phyloP scores from a whole-genome alignment of 768 basidiomycete species.

The Leccinum aurantiacum region DNA sequence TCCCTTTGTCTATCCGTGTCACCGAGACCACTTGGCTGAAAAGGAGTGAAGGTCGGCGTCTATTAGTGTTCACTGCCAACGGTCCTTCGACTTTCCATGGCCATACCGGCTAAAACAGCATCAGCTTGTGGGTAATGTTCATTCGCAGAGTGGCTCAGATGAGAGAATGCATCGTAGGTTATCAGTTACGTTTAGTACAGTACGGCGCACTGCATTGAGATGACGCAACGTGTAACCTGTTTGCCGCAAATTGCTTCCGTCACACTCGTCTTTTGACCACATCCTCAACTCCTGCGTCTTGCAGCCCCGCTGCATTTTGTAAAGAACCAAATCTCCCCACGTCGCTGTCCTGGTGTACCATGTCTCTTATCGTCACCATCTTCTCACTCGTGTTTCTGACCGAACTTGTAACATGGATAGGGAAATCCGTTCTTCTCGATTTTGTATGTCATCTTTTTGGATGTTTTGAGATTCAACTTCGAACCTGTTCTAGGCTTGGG shows the following conservation, averaged over 20 bases:
- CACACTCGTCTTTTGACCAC: constrained; percentile 1
- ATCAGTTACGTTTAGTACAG: no score
- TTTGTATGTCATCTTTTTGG: constrained; percentile 51
- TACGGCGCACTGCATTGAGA: not conserved
- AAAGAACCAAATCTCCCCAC: constrained; percentile 3
- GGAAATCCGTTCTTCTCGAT: constrained; percentile 79
- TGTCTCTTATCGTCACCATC: constrained; percentile 81
- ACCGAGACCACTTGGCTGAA: not conserved
- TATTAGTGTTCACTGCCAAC: not conserved
- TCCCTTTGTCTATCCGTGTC: not conserved
- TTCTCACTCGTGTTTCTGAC: constrained; percentile 81
- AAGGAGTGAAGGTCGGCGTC: not conserved
- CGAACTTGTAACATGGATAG: constrained; percentile 86
- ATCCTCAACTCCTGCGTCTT: not conserved
- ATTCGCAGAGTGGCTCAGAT: not conserved
- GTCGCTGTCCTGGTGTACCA: constrained; percentile 29
- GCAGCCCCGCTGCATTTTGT: constrained; percentile 8
- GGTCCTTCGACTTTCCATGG: not conserved
- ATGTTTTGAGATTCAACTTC: constrained; percentile 6
- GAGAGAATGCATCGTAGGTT: not conserved
- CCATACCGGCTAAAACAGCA: not conserved
- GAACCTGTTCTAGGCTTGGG: constrained; percentile 57
- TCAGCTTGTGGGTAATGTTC: not conserved
- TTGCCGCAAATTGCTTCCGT: constrained; percentile 1
- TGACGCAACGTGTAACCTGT: constrained; percentile 29